Base-by-base conservation (phyloP, 805 yeast genomes). In the Ogataea degrootiae region DNA sequence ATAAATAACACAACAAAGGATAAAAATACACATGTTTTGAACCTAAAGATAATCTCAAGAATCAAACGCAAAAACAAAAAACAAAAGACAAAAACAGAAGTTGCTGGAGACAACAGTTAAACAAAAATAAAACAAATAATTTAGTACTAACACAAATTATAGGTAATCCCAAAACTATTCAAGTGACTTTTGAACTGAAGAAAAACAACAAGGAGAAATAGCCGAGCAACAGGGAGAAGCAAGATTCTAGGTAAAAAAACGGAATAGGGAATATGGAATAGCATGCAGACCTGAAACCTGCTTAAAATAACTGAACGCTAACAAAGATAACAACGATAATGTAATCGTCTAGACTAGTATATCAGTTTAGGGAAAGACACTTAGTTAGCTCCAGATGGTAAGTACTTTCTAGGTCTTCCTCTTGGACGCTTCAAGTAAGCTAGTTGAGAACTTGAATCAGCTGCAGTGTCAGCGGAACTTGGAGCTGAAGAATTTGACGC, bases 331-430 rank as follows among this genome's bases (percentile, higher is more conserved):
- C 5, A 34, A 15, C 16, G 15, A 6, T 34, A 6, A 15, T 34
- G n/a, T 16, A 34, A 34, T 15, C 4, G n/a, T 4, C 5, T 5
- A 1, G 2, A 17, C 14, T 31, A 22, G 4, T 5, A 12, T 14
- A 8, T n/a, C 7, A n/a, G 11, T 23, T 2, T 16, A 35, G 21
- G 2, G 7, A 6, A 21, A 21, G 22, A 21, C 21, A 16, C 12
- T 19, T 37, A 29, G 34, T 23, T 39, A 7, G 26, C 23, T 15
- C 29, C 45, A 31, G 19, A 11, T 7, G 53, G 47, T n/a, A 54
- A 34, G 31, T 50, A 48, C 37, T 58, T 58, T 48, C 59, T 52
- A 17, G 62, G 62, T 49, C 62, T 52, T 29, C 62, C 62, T 39
- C 62, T 51, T 23, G 59, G 62, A 34, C 62, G 58, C 29, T 58